phyloP scores from a whole-genome alignment of 2,329 filamentous ascomycete species.

The Ceratocystis alfenasii region DNA sequence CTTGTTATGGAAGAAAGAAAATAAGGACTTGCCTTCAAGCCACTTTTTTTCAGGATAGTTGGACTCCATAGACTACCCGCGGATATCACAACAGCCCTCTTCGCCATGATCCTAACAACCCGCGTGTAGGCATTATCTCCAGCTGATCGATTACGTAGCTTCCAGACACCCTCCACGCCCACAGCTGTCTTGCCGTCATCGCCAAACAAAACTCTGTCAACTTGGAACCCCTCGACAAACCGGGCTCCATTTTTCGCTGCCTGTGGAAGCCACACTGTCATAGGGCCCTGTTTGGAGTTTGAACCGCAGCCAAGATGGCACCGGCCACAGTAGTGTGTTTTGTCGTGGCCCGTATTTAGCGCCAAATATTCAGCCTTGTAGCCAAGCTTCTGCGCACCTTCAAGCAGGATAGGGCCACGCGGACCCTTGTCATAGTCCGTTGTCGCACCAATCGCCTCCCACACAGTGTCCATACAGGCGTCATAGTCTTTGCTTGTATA shows the following conservation, averaged over 20 bases:
- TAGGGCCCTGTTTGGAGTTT: conserved; percentile 66
- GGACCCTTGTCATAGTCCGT: conserved; percentile 58
- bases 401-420: conserved; percentile 58
- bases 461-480: conserved; percentile 66
- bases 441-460: conserved; percentile 63
- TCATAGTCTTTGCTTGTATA: conserved; percentile 67
- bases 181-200: conserved; percentile 37
- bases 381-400: conserved; percentile 62
- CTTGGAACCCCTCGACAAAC: conserved; percentile 74
- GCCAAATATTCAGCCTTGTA: conserved; percentile 58
- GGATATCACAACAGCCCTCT: conserved; percentile 61
- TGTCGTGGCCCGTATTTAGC: conserved; percentile 63
- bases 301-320: conserved; percentile 51
- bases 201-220: conserved; percentile 58
- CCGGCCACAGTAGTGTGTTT: conserved; percentile 58
- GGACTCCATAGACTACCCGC: conserved; percentile 68
- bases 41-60: conserved; percentile 62
- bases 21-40: conserved; percentile 46
- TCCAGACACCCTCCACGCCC: conserved; percentile 55
- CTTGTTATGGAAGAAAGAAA: background rate
- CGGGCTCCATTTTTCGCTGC: conserved; percentile 63
- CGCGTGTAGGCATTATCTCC: conserved; percentile 30
- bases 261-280: conserved; percentile 65
- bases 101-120: conserved; percentile 61
- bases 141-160: background rate